Conservation (phyloP, 1,284 basidiomycete species). For the Pascua guehoae region DNA sequence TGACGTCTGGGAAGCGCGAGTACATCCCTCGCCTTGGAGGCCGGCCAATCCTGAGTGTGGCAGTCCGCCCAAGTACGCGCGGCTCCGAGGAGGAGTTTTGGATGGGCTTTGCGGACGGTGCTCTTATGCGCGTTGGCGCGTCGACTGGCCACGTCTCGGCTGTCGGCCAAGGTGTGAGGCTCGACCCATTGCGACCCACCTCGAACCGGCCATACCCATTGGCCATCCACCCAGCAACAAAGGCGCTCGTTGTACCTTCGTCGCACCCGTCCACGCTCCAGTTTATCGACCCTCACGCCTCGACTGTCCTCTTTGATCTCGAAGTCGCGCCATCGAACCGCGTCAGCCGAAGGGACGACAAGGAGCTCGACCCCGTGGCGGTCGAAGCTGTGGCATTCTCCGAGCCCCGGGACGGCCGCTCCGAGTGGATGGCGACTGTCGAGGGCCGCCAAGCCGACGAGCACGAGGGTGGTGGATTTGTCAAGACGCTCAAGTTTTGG, state of each 20-base stretch:
- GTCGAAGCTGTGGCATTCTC: constrained; percentile 71
- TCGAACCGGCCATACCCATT: constrained; percentile 48
- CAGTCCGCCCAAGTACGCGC: constrained; percentile 58
- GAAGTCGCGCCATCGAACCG: constrained; percentile 93
- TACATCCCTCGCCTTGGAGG: constrained; percentile 91
- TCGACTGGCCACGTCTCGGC: constrained; percentile 69
- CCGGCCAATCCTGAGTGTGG: constrained; percentile 62
- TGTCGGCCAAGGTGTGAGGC: constrained; percentile 53
- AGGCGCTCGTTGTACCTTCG: constrained; percentile 80
- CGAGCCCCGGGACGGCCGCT: constrained; percentile 35
- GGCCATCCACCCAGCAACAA: constrained; percentile 65
- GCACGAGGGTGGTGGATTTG: constrained; percentile 53
- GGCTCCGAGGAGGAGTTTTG: constrained; percentile 78
- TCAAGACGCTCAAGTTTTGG: constrained; percentile 89
- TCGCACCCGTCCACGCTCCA: constrained; percentile 94
- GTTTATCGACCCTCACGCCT: constrained; percentile 73
- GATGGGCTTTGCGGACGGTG: constrained; percentile 76
- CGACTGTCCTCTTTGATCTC: constrained; percentile 74
- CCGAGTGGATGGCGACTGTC: constrained; percentile 91
- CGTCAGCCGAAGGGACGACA: constrained; percentile 77
- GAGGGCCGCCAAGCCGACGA: constrained; percentile 71
- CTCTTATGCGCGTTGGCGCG: constrained; percentile 71
- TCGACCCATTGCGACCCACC: constrained; percentile 39
- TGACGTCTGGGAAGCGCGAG: constrained; percentile 78
- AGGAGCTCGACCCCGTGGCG: constrained; percentile 68